Base-by-base conservation (phyloP, 139 green algal genomes). In the Chlorella ohadii region DNA sequence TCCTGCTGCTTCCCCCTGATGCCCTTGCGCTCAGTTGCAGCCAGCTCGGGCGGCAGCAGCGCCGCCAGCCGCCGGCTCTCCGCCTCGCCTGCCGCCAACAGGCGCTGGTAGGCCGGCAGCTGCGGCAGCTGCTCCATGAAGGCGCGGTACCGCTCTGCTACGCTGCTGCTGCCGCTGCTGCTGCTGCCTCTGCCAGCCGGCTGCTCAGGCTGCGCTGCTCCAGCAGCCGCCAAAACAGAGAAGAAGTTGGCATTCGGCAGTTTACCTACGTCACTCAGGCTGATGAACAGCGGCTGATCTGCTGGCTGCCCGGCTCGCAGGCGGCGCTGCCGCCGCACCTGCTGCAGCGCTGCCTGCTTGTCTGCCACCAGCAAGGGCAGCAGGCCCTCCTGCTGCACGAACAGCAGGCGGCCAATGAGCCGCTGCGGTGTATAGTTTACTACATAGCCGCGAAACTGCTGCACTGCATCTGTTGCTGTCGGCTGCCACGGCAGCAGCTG, bases 381-480 rank as follows among this genome's bases (percentile, higher is more conserved):
- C 76, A 72, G 25, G 25, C 76, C 59, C 11, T 28, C 12, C 27
- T 72, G 76, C 34, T 82, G 33, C 59, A 82, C 36, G 38, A 51
- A 82, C 27, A 82, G 59, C 57, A 59, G 59, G 34, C 76, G 76
- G 6, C 76, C 76, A 0, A 36, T 28, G 36, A 82, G 25, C 4
- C 38, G 56, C 0, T 72, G 15, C 1, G 56, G 9, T 5, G 28
- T 25, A 5, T 11, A 19, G 34, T 36, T 51, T 15, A 5, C 56
- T 0, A 56, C 1, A 4, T 81, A 81, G 22, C 55, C 1, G 25
- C 44, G 13, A 27, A 27, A 55, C 16, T 27, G 20, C 56, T 81
- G 31, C 20, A 68, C 47, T 25, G 51, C 74, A 34, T 47, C 31
- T 17, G 55, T 34, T 4, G 56, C 22, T 0, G 56, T 55, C 20